Evolutionary conservation across 495 filamentous ascomycete genomes (phyloP), one percentile per base, ranked within the genome.

Genomic region (Cercophora samala): DNA sequence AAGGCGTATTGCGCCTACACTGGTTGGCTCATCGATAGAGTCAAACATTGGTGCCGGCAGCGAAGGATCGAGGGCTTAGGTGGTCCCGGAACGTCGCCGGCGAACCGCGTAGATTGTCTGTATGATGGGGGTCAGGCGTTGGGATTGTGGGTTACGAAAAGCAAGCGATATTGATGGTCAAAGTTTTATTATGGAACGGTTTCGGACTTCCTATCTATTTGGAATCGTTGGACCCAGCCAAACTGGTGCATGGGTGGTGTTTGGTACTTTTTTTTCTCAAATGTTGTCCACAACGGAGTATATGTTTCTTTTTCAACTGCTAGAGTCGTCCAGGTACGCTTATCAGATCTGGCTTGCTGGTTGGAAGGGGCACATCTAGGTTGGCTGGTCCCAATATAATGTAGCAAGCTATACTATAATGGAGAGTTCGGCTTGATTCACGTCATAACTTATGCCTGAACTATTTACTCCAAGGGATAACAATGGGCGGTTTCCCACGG

Each of bases 1-100:
- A 77, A 82, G 92, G 69, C 85, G 92, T 62, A 87, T 96, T 66
- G 90, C 91, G 17, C 92, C 91, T 6, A 94, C 91, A 0, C 81
- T 87, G 5, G 81, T 95, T 18, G 74, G 67, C 56, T 64, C 58
- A 58, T 67, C 66, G 19, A 23, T 32, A 52, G 29, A 42, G 37
- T 29, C 61, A 25, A 53, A 21, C 42, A 65, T 52, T 26, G 62
- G 25, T 23, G 37, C 32, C 21, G 21, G 51, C 21, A 66, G 58
- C 23, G 70, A 74, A 3, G 66, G 62, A n/a, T 6, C 70, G 4
- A 73, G 65, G 62, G 62, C 62, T 37, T 76, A 68, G 68, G 54
- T 22, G 17, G 24, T 56, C 24, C 18, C 29, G 32, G 60, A 42
- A 37, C 60, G 4, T 29, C 29, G 60, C 11, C 24, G 29, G 29